phyloP scores from a whole-genome alignment of 1,284 basidiomycete species.

The Papiliotrema flavescens region DNA sequence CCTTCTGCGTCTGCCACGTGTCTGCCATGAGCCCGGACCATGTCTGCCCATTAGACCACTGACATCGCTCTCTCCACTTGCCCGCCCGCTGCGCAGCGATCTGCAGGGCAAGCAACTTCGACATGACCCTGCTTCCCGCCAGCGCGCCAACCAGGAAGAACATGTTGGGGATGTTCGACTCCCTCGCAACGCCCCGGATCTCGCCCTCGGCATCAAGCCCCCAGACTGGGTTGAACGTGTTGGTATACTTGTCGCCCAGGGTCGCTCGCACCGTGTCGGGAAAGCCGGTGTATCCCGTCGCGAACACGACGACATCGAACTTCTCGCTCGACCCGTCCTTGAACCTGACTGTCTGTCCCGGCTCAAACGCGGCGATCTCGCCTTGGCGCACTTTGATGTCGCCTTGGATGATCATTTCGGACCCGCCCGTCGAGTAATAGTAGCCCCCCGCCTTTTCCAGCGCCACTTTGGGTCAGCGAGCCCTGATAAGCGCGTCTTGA shows the following conservation, averaged over 20 bases:
- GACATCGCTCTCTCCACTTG: slow-evolving; percentile 53
- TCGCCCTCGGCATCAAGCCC: slow-evolving; percentile 60
- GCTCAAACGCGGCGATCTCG: slow-evolving; percentile 50
- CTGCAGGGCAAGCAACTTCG: slow-evolving; percentile 59
- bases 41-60: not conserved
- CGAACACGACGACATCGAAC: slow-evolving; percentile 66
- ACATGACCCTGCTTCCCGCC: slow-evolving; percentile 57
- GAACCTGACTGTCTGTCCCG: slow-evolving; percentile 59
- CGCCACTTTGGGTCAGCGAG: slow-evolving; percentile 25
- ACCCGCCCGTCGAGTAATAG: slow-evolving; percentile 58
- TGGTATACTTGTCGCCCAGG: slow-evolving; percentile 54
- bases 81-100: slow-evolving; percentile 61
- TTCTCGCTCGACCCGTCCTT: slow-evolving; percentile 61
- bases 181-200: slow-evolving; percentile 54
- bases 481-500: slow-evolving; percentile 7
- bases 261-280: slow-evolving; percentile 51
- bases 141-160: slow-evolving; percentile 52
- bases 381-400: slow-evolving; percentile 72
- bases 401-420: slow-evolving; percentile 62
- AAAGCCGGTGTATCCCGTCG: slow-evolving; percentile 56
- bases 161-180: slow-evolving; percentile 51
- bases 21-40: slow-evolving; percentile 6
- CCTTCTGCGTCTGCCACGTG: slow-evolving; percentile 30
- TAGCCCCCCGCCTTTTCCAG: slow-evolving; percentile 50
- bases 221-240: slow-evolving; percentile 57